phyloP scores from a whole-genome alignment of 805 yeast genomes.

The Wickerhamiella parazyma region DNA sequence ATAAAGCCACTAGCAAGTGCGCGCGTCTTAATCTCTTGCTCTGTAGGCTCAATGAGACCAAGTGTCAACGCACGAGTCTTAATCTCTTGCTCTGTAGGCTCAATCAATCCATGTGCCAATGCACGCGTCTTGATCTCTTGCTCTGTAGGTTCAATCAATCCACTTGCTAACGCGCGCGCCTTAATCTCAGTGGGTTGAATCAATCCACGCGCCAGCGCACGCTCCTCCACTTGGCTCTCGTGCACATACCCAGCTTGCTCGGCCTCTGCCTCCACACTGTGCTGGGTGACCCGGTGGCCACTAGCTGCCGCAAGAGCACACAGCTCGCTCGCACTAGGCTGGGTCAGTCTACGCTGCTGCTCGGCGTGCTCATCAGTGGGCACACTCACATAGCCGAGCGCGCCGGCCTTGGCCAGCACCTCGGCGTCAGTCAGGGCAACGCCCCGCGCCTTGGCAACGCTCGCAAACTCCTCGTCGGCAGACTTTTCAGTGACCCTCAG shows the following conservation, averaged over 20 bases:
- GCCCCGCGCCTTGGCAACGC: conserved; percentile 19
- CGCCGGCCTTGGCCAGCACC: neutral
- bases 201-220: conserved; percentile 8
- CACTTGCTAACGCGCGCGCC: neutral
- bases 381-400: neutral
- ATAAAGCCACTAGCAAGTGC: conserved; percentile 13
- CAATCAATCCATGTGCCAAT: conserved; percentile 18
- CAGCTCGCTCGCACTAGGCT: neutral
- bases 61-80: conserved; percentile 6
- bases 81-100: conserved; percentile 19
- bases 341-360: no score
- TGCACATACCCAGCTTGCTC: no score
- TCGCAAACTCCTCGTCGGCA: conserved; percentile 19
- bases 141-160: conserved; percentile 15
- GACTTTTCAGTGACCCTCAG: conserved; percentile 27
- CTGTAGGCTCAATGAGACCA: neutral
- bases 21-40: neutral
- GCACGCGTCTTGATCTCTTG: conserved; percentile 26
- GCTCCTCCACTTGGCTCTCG: neutral
- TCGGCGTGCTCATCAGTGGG: no score
- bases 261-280: no score
- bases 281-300: no score
- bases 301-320: no score
- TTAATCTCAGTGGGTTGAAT: neutral
- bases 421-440: conserved; percentile 13